A percentile compares a stretch with the other conserved stretches of the same genome.
These are phyloP conservation scores for Fusarium papillatum DNA, from an alignment of 2,329 filamentous ascomycete genomes.

Conservation along the genomic window DNA sequence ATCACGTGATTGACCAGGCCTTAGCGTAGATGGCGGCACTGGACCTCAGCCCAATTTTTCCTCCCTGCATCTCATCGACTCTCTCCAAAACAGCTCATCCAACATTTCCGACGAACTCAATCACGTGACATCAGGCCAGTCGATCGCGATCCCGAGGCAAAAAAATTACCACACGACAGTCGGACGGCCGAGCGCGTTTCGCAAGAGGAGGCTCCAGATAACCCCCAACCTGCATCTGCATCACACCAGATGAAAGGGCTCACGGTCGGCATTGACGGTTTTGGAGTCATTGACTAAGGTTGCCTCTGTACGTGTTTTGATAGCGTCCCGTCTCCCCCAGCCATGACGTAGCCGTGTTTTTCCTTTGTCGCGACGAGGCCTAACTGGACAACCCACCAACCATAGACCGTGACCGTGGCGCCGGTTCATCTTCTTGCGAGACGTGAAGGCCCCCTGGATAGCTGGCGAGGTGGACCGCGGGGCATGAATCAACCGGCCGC, in stretches of 20 bases:
- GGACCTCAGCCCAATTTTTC: slow-evolving; percentile 41
- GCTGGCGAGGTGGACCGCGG: slow-evolving; percentile 67
- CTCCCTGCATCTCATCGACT: slow-evolving; percentile 46
- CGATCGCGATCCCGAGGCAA: slow-evolving; percentile 42
- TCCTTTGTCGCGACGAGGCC: slow-evolving; percentile 32
- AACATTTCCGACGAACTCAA: slow-evolving; percentile 31
- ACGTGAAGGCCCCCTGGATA: slow-evolving; percentile 68
- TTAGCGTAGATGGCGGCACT: slow-evolving; percentile 38
- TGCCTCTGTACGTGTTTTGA: slow-evolving; percentile 48
- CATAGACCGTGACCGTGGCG: slow-evolving; percentile 68
- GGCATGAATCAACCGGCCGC: slow-evolving; percentile 70
- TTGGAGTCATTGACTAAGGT: slow-evolving; percentile 46
- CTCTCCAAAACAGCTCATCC: slow-evolving; percentile 19
- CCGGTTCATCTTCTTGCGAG: slow-evolving; percentile 66
- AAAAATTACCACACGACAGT: slow-evolving; percentile 42
- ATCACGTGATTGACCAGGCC: slow-evolving; percentile 46
- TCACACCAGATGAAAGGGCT: slow-evolving; percentile 46
- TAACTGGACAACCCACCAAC: slow-evolving; percentile 35
- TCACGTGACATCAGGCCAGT: slow-evolving; percentile 50
- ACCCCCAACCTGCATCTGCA: slow-evolving; percentile 28
- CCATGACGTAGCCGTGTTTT: slow-evolving; percentile 45
- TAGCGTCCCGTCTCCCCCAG: slow-evolving; percentile 29
- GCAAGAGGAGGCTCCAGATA: slow-evolving; percentile 35
- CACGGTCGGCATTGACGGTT: slow-evolving; percentile 41
- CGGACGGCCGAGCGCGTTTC: slow-evolving; percentile 36